A percentile compares a stretch with the other conserved stretches of the same genome.
These are phyloP conservation scores for Hymenoscyphus linearis DNA, from an alignment of 2,329 filamentous ascomycete species.

Conservation along the genomic window DNA sequence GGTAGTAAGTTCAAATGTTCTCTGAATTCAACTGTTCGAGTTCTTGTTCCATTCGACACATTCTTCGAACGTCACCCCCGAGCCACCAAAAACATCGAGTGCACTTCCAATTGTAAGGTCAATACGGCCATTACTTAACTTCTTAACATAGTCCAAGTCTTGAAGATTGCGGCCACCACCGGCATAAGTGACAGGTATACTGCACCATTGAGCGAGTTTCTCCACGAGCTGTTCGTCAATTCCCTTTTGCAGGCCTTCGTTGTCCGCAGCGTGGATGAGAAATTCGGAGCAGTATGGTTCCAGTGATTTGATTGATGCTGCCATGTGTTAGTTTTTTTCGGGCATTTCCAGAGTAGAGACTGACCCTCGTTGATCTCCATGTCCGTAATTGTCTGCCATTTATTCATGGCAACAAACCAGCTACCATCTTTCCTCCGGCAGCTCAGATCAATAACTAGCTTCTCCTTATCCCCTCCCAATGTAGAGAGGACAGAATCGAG, in stretches of 20 bases:
- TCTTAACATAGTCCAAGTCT: slow-evolving; percentile 78
- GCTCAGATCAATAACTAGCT: slow-evolving; percentile 91
- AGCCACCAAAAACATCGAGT: slow-evolving; percentile 90
- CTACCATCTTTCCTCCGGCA: slow-evolving; percentile 68
- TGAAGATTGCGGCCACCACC: slow-evolving; percentile 80
- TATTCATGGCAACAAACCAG: slow-evolving; percentile 99
- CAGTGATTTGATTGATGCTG: slow-evolving; percentile 73
- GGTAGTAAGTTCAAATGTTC: not conserved
- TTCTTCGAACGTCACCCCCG: slow-evolving; percentile 78
- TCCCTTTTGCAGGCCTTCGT: slow-evolving; percentile 87
- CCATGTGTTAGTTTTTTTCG: slow-evolving; percentile 10
- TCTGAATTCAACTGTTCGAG: not conserved
- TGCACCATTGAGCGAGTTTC: slow-evolving; percentile 77
- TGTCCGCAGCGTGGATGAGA: slow-evolving; percentile 93
- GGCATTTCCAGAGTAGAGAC: slow-evolving; percentile 13
- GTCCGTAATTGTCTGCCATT: slow-evolving; percentile 97
- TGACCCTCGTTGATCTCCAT: slow-evolving; percentile 87
- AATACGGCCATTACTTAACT: slow-evolving; percentile 72
- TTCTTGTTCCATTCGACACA: slow-evolving; percentile 78
- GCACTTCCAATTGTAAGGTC: slow-evolving; percentile 96
- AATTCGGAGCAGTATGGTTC: slow-evolving; percentile 96
- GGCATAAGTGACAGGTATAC: slow-evolving; percentile 91
- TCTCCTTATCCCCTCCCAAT: slow-evolving; percentile 68
- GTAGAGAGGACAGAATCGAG: slow-evolving; percentile 68
- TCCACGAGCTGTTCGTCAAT: slow-evolving; percentile 82